Evolutionary conservation across 495 filamentous ascomycete genomes (phyloP).

Genomic region (Aspergillus wentii): DNA sequence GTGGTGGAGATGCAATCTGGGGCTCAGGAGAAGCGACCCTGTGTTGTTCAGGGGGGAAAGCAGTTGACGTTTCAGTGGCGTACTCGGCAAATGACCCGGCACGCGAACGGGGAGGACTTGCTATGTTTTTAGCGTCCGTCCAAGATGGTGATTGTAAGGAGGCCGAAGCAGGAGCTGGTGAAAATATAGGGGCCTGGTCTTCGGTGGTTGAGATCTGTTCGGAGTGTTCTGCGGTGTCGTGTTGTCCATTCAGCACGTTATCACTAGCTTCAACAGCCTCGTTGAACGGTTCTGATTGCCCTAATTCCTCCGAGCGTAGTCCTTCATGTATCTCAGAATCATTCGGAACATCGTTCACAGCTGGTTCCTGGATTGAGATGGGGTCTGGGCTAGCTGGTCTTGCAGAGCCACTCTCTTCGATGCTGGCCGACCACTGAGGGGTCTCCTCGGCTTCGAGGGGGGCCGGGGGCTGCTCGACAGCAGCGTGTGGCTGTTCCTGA

Average conservation of each 20-base stretch:
- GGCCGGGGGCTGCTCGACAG: constrained; percentile 17
- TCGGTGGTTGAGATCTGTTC: constrained; percentile 2
- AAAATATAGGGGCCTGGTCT: not conserved
- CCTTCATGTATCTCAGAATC: constrained; percentile 11
- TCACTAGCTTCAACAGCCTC: constrained; percentile 7
- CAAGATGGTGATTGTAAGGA: no score
- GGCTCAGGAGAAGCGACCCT: constrained; percentile 19
- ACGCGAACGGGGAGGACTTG: no score
- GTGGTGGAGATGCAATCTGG: constrained; percentile 7
- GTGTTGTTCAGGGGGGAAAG: no score
- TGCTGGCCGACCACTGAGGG: constrained; percentile 12
- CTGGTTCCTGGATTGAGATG: constrained; percentile 10
- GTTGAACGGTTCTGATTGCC: constrained; percentile 8
- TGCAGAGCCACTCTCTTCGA: constrained; percentile 15
- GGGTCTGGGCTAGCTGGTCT: constrained; percentile 13
- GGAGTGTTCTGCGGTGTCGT: constrained; percentile 8
- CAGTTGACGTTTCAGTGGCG: no score
- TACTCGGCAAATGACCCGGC: no score
- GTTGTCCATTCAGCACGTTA: constrained; percentile 11
- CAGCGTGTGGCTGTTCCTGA: constrained; percentile 11
- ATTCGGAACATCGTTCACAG: constrained; percentile 16
- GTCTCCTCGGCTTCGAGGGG: constrained; percentile 14
- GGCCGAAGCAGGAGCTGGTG: constrained; percentile 16
- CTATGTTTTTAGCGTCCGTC: no score
- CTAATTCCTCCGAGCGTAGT: constrained; percentile 10